Conservation (phyloP, 331 rosid genomes). For the Dryas integrifolia region DNA sequence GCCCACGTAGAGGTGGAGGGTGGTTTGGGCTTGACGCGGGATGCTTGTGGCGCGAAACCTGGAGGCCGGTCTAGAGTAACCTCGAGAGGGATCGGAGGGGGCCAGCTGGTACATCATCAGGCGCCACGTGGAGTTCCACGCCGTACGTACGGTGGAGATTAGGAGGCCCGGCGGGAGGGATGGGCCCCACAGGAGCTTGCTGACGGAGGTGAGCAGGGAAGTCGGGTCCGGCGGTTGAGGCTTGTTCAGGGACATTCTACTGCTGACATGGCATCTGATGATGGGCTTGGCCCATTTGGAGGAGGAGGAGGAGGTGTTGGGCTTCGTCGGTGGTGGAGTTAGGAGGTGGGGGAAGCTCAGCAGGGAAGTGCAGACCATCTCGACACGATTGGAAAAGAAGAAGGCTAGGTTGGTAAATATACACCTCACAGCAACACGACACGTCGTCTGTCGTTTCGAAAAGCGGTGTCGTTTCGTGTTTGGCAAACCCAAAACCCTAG, state of each 20-base stretch:
- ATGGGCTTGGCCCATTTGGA: constrained; percentile 7
- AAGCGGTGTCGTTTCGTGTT: too few relatives aligned
- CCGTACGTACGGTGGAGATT: constrained; percentile 68
- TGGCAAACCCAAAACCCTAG: too few relatives aligned
- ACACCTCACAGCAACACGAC: neutral
- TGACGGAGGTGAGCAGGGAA: constrained; percentile 43
- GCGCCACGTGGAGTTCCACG: constrained; percentile 84
- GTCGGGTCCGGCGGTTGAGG: constrained; percentile 41
- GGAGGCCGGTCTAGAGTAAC: constrained; percentile 70
- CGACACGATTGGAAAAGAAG: too few relatives aligned
- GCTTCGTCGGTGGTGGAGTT: constrained; percentile 24
- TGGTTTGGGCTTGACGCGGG: constrained; percentile 15
- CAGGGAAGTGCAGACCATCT: constrained; percentile 14
- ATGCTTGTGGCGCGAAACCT: constrained; percentile 47
- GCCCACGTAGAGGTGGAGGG: constrained; percentile 75
- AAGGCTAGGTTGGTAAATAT: too few relatives aligned
- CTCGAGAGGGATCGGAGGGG: constrained; percentile 74
- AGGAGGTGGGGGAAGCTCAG: constrained; percentile 15
- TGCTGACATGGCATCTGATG: constrained; percentile 18
- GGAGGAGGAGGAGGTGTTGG: constrained; percentile 7
- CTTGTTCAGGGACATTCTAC: constrained; percentile 45
- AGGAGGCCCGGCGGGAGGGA: constrained; percentile 82
- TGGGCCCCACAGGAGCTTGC: constrained; percentile 86
- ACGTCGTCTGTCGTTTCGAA: neutral
- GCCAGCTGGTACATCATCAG: constrained; percentile 92